A percentile compares a stretch with the other conserved stretches of the same genome.
These are phyloP conservation scores for Pythium pyrilobum DNA, from an alignment of 352 stramenopile genomes.

Conservation along the genomic window DNA sequence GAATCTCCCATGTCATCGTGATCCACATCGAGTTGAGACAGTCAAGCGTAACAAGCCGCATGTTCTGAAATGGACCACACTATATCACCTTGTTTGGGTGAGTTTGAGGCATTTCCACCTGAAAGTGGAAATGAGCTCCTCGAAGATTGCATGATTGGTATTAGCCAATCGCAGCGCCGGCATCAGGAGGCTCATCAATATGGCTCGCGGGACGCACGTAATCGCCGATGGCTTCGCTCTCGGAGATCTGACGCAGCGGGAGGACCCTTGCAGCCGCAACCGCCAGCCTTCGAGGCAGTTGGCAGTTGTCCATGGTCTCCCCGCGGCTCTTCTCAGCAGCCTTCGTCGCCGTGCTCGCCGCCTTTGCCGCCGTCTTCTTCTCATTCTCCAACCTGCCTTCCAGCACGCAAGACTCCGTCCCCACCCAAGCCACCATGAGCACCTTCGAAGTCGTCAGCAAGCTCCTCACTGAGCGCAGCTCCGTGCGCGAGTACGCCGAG, in stretches of 20 bases:
- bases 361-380: background rate
- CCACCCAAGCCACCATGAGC: constrained; percentile 5
- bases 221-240: background rate
- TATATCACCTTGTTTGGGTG: background rate
- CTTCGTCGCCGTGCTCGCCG: background rate
- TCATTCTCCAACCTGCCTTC: constrained; percentile 11
- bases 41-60: too few relatives aligned
- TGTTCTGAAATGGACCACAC: background rate
- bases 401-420: background rate
- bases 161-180: background rate
- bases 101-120: too few relatives aligned
- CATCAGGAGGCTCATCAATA: too few relatives aligned
- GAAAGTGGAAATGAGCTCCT: background rate
- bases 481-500: constrained; percentile 15
- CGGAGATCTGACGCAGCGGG: background rate
- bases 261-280: background rate
- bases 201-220: constrained; percentile 2
- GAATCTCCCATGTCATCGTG: background rate
- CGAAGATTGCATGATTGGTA: background rate
- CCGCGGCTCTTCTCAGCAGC: background rate
- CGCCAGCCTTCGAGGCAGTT: background rate
- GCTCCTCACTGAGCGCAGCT: constrained; percentile 13
- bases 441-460: constrained; percentile 12
- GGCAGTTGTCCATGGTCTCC: background rate
- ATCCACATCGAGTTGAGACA: background rate